Base-by-base conservation (phyloP, 148 eudicot species). In the Mesembryanthemum crystallinum region DNA sequence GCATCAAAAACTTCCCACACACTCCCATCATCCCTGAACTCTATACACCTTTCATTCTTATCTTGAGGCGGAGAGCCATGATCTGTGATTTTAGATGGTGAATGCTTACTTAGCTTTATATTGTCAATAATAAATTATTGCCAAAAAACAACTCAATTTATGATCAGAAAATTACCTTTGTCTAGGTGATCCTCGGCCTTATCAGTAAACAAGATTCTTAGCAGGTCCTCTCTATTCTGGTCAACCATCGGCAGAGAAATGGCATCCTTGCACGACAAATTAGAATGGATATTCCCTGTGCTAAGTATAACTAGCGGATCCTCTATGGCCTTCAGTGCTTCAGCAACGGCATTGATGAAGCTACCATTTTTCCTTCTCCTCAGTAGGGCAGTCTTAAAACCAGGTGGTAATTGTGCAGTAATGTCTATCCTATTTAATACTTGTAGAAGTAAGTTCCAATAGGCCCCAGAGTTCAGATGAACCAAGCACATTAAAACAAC, bases 251-350 rank as follows among this genome's bases (percentile, higher is more conserved):
- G 39, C 18, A 82, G 64, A 55, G 3, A 51, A 24, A 82, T 78
- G 69, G 76, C 75, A 73, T 69, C 68, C 29, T n/a, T 43, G 66
- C 75, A 68, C 1, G 59, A 30, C 24, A 54, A 21, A 18, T 52
- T 52, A 21, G 52, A 29, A 23, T 8, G 61, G 20, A 1, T 12
- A 6, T 27, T 47, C 64, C 75, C 78, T 0, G 69, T 63, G 45
- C 75, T 82, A 9, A 82, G 78, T 23, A 74, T 60, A 23, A 82
- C 84, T 25, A 82, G 51, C 25, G 81, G 84, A 82, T 82, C 81
- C 27, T 32, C 76, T 43, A 82, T 63, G 32, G 75, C 69, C 24
- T 54, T 63, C 7, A 82, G 54, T 24, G 84, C 84, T 69, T 24
- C 30, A 55, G 72, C 74, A 69, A 73, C 32, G 57, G 75, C 66